These are phyloP conservation scores for Chiua virens DNA, from an alignment of 768 basidiomycete species.

Conservation along the genomic window DNA sequence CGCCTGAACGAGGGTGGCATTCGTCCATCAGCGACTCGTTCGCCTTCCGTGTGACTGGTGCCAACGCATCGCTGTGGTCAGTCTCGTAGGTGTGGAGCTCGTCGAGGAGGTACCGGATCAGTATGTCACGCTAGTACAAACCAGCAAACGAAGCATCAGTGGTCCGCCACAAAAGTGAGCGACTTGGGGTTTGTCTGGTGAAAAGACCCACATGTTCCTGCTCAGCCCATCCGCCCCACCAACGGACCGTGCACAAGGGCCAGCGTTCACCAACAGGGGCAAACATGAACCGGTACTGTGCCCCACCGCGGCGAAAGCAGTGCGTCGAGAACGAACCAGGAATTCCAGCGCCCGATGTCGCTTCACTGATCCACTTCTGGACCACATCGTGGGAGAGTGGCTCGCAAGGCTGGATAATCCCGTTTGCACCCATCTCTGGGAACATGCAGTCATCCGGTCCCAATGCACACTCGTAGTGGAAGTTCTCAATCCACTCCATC, in stretches of 20 bases:
- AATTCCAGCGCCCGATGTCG: slow-evolving; percentile 7
- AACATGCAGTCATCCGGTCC: slow-evolving; percentile 33
- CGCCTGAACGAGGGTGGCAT: not conserved
- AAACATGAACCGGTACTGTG: slow-evolving; percentile 36
- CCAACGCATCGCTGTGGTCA: slow-evolving; percentile 18
- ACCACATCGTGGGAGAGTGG: slow-evolving; percentile 29
- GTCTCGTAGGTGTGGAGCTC: slow-evolving; percentile 27
- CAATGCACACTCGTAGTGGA: slow-evolving; percentile 12
- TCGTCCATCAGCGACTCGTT: not conserved
- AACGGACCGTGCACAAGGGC: slow-evolving; percentile 34
- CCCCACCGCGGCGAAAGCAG: not conserved
- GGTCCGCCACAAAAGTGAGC: too few relatives aligned
- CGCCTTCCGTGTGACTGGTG: not conserved
- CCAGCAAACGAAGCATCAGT: too few relatives aligned
- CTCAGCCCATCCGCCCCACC: slow-evolving; percentile 47
- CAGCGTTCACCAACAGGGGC: slow-evolving; percentile 36
- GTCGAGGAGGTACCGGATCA: slow-evolving; percentile 27
- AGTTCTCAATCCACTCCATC: slow-evolving; percentile 3
- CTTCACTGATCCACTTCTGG: slow-evolving; percentile 30
- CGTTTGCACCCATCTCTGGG: slow-evolving; percentile 16
- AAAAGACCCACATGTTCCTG: slow-evolving; percentile 33
- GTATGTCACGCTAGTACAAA: slow-evolving; percentile 6
- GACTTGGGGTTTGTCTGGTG: too few relatives aligned
- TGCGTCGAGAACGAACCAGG: slow-evolving; percentile 9
- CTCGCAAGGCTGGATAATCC: slow-evolving; percentile 15